Conservation (phyloP, 1,284 basidiomycete genomes). For the Fomitopsis palustris region DNA sequence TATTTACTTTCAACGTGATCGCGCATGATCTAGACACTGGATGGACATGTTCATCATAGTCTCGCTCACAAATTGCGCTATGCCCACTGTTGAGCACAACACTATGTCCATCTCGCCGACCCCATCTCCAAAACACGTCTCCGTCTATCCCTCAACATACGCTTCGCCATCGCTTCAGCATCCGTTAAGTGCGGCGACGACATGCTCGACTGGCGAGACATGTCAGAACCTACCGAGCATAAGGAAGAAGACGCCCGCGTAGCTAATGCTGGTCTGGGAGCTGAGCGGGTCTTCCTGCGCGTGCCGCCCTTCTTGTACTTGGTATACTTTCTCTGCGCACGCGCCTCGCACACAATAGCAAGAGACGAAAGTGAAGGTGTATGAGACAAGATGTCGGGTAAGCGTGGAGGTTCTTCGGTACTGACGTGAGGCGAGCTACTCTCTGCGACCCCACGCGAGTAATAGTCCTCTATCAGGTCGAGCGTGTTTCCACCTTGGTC, state of each 20-base stretch:
- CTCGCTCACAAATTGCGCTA: too few species aligned
- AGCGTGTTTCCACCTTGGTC: neutral
- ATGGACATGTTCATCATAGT: too few species aligned
- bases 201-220: slow-evolving; percentile 25
- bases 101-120: neutral
- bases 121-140: slow-evolving; percentile 22
- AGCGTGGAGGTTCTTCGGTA: slow-evolving; percentile 13
- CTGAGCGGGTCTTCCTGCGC: slow-evolving; percentile 17
- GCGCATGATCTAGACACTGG: too few species aligned
- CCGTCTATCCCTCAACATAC: slow-evolving; percentile 33
- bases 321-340: neutral
- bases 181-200: slow-evolving; percentile 26
- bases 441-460: slow-evolving; percentile 17
- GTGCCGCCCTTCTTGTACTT: neutral
- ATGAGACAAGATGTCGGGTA: slow-evolving; percentile 21
- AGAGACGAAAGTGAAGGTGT: slow-evolving; percentile 10
- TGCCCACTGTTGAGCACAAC: too few species aligned
- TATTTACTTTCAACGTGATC: too few species aligned
- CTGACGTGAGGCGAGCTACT: slow-evolving; percentile 1
- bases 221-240: slow-evolving; percentile 30
- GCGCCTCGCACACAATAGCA: neutral
- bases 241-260: slow-evolving; percentile 31
- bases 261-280: slow-evolving; percentile 18
- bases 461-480: slow-evolving; percentile 8
- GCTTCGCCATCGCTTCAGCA: slow-evolving; percentile 33